Conservation (phyloP, 1,284 basidiomycete genomes). For the Exobasidium rhododendri region DNA sequence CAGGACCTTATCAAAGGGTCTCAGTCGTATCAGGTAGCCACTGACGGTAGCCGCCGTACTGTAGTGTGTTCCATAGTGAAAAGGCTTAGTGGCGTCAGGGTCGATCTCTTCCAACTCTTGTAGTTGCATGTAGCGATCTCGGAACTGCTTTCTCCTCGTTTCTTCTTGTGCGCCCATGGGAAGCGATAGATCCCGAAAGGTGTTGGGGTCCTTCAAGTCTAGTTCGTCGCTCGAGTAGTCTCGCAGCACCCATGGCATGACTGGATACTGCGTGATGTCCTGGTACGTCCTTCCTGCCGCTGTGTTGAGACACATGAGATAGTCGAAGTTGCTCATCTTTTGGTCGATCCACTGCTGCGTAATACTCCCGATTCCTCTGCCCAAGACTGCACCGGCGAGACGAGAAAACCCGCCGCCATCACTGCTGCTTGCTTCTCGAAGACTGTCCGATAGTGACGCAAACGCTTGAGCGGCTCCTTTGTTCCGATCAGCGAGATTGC, state of each 20-base stretch:
- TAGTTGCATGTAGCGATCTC: slow-evolving; percentile 68
- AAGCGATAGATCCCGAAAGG: slow-evolving; percentile 74
- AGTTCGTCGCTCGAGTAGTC: slow-evolving; percentile 76
- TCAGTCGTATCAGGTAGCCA: slow-evolving; percentile 84
- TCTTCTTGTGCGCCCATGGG: slow-evolving; percentile 89
- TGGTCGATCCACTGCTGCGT: slow-evolving; percentile 49
- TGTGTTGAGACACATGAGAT: slow-evolving; percentile 54
- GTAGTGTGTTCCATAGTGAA: slow-evolving; percentile 72
- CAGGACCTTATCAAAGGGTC: slow-evolving; percentile 60
- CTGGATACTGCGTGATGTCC: slow-evolving; percentile 88
- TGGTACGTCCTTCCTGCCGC: slow-evolving; percentile 52
- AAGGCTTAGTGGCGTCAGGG: slow-evolving; percentile 16
- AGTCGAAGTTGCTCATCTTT: slow-evolving; percentile 51
- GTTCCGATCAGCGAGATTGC: slow-evolving; percentile 29
- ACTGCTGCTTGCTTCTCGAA: slow-evolving; percentile 23
- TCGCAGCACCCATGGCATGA: slow-evolving; percentile 84
- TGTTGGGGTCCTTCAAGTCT: slow-evolving; percentile 66
- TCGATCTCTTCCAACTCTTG: slow-evolving; percentile 71
- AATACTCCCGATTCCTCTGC: slow-evolving; percentile 33
- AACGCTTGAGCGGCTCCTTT: slow-evolving; percentile 37
- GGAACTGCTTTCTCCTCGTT: slow-evolving; percentile 59
- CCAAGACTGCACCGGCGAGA: slow-evolving; percentile 37
- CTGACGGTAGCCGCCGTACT: slow-evolving; percentile 95
- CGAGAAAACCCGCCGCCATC: slow-evolving; percentile 26
- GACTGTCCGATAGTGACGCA: slow-evolving; percentile 27